phyloP scores from a whole-genome alignment of 257 asterid species.

The Osmanthus fragrans region DNA sequence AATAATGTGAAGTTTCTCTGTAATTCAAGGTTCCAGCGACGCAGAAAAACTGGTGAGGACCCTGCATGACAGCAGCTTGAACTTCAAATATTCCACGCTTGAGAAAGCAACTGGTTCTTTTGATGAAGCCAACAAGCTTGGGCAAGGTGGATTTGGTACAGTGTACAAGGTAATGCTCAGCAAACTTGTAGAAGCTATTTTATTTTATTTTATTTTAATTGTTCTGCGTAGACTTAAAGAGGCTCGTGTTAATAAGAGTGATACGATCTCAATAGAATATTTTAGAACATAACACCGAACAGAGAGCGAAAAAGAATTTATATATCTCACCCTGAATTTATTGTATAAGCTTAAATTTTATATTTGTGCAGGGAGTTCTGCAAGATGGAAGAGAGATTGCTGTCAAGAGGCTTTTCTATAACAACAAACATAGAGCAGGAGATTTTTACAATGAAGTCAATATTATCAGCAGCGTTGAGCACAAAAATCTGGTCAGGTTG shows the following conservation, averaged over 20 bases:
- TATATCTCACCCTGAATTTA: neutral
- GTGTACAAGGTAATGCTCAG: constrained; percentile 40
- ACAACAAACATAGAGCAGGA: constrained; percentile 51
- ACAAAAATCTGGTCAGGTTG: constrained; percentile 51
- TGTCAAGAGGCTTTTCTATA: constrained; percentile 49
- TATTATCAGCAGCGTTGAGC: constrained; percentile 52
- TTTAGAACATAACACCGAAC: too few relatives aligned
- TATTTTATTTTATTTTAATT: neutral
- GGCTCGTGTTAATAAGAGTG: neutral
- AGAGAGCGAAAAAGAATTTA: neutral
- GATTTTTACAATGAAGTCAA: constrained; percentile 57
- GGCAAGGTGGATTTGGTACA: constrained; percentile 61
- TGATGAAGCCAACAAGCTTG: constrained; percentile 49
- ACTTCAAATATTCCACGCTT: constrained; percentile 54
- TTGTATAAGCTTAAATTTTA: neutral
- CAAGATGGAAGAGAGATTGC: constrained; percentile 57
- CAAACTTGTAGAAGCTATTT: neutral
- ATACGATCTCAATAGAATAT: neutral
- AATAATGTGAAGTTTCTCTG: constrained; percentile 4
- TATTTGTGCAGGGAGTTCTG: constrained; percentile 39
- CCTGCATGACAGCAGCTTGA: constrained; percentile 51
- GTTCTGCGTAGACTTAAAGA: neutral
- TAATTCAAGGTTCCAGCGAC: constrained; percentile 41
- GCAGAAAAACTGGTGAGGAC: constrained; percentile 43
- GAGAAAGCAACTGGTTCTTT: constrained; percentile 52